These are phyloP conservation scores for Onygenales sp. DNA, from an alignment of 2,329 filamentous ascomycete genomes.

Conservation along the genomic window DNA sequence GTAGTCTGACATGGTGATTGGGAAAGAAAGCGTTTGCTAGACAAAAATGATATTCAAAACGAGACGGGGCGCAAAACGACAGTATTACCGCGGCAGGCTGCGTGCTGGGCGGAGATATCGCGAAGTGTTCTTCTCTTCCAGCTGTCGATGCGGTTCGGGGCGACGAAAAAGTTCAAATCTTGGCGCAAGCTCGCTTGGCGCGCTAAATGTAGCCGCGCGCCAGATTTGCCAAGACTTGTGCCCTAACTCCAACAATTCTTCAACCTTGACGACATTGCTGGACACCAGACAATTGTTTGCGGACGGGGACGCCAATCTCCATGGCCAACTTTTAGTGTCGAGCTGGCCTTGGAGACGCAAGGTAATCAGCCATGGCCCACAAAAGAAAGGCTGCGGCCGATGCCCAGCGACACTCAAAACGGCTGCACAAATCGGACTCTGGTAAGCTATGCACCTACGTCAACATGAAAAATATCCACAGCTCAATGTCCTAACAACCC, in stretches of 20 bases:
- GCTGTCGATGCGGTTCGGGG: not conserved
- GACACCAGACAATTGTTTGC: not conserved
- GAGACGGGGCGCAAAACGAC: not conserved
- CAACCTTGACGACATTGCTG: too few species aligned
- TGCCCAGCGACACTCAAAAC: conserved; percentile 19
- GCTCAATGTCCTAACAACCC: conserved; percentile 34
- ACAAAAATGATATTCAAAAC: conserved; percentile 6
- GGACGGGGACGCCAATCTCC: not conserved
- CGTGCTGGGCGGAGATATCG: not conserved
- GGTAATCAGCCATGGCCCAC: conserved; percentile 19
- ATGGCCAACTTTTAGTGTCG: not conserved
- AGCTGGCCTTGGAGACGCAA: not conserved
- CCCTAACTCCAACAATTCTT: not conserved
- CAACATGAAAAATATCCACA: conserved; percentile 14
- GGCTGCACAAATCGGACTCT: conserved; percentile 23
- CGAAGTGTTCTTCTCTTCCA: not conserved
- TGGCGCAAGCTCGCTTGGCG: not conserved
- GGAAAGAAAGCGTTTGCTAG: conserved; percentile 5
- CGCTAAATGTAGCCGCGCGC: not conserved
- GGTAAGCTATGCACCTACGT: conserved; percentile 14
- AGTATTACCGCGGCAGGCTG: too few species aligned
- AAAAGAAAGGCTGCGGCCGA: conserved; percentile 27
- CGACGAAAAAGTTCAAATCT: not conserved
- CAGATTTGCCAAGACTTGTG: conserved; percentile 6
- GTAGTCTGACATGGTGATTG: conserved; percentile 59